Conservation (phyloP, 202 grass and related monocot genomes). For the Miscanthus sacchariflorus region DNA sequence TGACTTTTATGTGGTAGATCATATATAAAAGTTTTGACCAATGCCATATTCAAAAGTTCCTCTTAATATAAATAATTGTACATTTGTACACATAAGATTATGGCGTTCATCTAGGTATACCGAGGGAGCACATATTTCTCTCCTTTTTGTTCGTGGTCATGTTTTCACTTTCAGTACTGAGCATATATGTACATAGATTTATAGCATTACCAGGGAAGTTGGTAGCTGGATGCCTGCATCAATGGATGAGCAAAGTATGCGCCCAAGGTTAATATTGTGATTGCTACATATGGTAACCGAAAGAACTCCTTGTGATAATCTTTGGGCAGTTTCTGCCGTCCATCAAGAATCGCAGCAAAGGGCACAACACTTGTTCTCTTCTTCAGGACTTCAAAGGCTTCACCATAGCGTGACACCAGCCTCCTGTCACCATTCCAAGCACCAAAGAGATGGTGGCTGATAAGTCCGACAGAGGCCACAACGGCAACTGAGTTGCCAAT, state of each 20-base stretch:
- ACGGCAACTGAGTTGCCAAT: constrained; percentile 85
- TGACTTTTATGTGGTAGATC: background rate
- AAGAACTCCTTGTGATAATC: constrained; percentile 96
- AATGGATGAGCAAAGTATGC: constrained; percentile 90
- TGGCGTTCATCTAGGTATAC: constrained; percentile 23
- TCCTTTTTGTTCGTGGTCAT: background rate
- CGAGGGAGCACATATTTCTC: constrained; percentile 14
- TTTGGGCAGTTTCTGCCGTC: constrained; percentile 78
- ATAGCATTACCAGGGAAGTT: constrained; percentile 76
- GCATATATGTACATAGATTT: constrained; percentile 55
- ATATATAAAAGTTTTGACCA: background rate
- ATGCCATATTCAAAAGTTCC: background rate
- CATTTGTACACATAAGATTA: background rate
- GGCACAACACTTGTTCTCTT: constrained; percentile 86
- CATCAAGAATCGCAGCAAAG: constrained; percentile 81
- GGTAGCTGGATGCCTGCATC: constrained; percentile 94
- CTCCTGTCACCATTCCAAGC: constrained; percentile 96
- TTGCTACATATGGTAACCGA: constrained; percentile 76
- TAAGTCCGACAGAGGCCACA: constrained; percentile 75
- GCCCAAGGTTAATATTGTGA: constrained; percentile 78
- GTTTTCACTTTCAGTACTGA: background rate
- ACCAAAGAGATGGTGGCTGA: constrained; percentile 90
- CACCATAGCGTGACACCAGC: constrained; percentile 61
- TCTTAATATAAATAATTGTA: background rate
- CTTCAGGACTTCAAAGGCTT: constrained; percentile 78